Evolutionary conservation across 495 filamentous ascomycete species (phyloP), one percentile per base, ranked within the genome.

Genomic region (Hypoxylon rickii): DNA sequence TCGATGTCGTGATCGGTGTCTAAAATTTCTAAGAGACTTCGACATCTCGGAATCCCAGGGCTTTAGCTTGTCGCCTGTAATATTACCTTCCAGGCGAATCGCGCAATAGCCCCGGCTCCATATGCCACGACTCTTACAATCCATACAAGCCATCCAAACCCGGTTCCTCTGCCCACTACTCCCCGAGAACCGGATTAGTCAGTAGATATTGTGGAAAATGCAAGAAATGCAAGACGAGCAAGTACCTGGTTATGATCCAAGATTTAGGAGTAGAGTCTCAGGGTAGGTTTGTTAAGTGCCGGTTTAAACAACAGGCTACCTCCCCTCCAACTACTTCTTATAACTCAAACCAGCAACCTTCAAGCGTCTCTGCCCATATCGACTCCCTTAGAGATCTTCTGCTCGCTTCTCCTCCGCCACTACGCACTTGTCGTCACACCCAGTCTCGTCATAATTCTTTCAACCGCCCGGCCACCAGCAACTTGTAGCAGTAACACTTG

Each of bases 1-100:
- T 43, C 62, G 70, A 73, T 73, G 70, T 70, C 68, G 70, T 73
- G 70, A 70, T 70, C 62, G 7, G 38, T 52, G 44, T 67, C 64
- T 47, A 61, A 65, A 66, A 66, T 66, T 63, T 62, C 63, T 61
- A 64, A 59, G 39, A 53, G 19, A 42, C 47, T 29, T 47, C 40
- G 46, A 62, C 16, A 29, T 24, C 43, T 29, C 31, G 18, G 17
- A 46, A 17, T 34, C 16, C 16, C 24, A 6, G 34, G 34, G 24
- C 38, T 20, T 50, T 15, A 10, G 7, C 32, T 7, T 36, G 32
- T 36, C 42, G 51, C 58, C 58, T 61, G 51, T 51, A 44, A 62
- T 48, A 63, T 63, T 44, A n/a, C 41, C 59, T 41, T 52, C 47
- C 53, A 53, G 45, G 53, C 48, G 47, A 43, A 63, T 63, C 52